A percentile compares a stretch with the other conserved stretches of the same genome.
phyloP scores from a whole-genome alignment of 2,329 filamentous ascomycete species.

The Coniochaeta sp. region DNA sequence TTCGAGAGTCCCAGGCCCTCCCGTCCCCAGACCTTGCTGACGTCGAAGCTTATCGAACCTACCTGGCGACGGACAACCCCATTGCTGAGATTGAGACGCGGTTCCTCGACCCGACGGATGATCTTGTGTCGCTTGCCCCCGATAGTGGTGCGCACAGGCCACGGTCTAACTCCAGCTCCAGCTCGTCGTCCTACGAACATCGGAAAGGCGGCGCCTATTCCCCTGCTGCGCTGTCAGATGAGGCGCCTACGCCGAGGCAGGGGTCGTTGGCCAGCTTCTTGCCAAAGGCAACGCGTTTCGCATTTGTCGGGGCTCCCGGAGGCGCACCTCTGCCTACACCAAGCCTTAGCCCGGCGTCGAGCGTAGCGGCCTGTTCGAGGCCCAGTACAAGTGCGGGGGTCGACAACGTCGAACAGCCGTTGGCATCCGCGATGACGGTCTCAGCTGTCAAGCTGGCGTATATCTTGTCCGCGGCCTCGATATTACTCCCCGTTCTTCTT shows the following conservation, averaged over 20 bases:
- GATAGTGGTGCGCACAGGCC: background rate
- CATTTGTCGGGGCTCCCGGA: background rate
- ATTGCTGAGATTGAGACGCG: slow-evolving; percentile 49
- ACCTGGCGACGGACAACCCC: slow-evolving; percentile 43
- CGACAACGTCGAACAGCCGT: background rate
- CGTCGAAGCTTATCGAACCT: slow-evolving; percentile 39
- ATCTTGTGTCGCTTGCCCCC: slow-evolving; percentile 39
- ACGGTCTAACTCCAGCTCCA: background rate
- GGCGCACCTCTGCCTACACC: background rate
- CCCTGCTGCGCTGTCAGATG: background rate
- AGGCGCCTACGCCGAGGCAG: background rate
- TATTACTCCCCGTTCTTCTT: background rate
- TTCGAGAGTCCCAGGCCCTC: slow-evolving; percentile 42
- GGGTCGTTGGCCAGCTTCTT: background rate
- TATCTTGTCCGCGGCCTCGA: background rate
- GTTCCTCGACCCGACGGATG: slow-evolving; percentile 48
- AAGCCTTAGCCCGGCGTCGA: background rate
- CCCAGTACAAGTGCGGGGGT: background rate
- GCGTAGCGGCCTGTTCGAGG: background rate
- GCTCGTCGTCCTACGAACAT: slow-evolving; percentile 1
- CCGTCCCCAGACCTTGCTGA: slow-evolving; percentile 36
- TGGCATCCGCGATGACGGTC: background rate
- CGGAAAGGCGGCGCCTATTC: background rate
- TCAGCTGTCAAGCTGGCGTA: background rate
- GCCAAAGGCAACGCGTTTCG: background rate